Percentiles rank a stretch among this genome's conserved stretches.
Conservation (phyloP, 306 rosid species). For the Rosa rugosa region DNA sequence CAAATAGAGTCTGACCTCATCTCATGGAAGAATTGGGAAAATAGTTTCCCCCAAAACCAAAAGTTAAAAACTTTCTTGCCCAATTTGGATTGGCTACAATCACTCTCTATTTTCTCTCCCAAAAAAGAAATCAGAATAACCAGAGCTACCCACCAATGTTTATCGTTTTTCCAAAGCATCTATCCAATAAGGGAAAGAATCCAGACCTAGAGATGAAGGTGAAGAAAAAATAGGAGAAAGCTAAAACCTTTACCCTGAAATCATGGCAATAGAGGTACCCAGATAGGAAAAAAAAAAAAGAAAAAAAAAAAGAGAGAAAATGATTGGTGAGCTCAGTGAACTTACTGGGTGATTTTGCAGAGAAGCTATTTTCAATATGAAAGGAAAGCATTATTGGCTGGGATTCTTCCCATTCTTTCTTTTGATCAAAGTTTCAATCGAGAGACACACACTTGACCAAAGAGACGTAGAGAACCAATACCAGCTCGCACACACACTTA, state of each 20-base stretch:
- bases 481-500: background rate
- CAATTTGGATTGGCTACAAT: background rate
- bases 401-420: background rate
- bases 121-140: background rate
- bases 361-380: background rate
- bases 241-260: background rate
- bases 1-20: conserved; percentile 15
- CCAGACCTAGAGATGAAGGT: background rate
- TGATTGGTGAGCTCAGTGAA: background rate
- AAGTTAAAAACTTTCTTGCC: background rate
- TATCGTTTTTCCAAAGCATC: background rate
- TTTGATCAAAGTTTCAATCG: background rate
- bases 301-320: background rate
- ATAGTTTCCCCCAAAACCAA: background rate
- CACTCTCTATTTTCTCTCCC: background rate
- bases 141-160: background rate
- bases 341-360: conserved; percentile 15
- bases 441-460: background rate
- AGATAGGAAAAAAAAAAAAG: background rate
- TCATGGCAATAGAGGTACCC: background rate
- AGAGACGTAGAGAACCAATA: background rate
- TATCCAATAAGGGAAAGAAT: background rate
- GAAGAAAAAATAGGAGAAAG: background rate
- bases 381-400: background rate
- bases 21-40: background rate